Evolutionary conservation across 2,329 filamentous ascomycete species (phyloP).

Genomic region (Macrophomina phaseolina): DNA sequence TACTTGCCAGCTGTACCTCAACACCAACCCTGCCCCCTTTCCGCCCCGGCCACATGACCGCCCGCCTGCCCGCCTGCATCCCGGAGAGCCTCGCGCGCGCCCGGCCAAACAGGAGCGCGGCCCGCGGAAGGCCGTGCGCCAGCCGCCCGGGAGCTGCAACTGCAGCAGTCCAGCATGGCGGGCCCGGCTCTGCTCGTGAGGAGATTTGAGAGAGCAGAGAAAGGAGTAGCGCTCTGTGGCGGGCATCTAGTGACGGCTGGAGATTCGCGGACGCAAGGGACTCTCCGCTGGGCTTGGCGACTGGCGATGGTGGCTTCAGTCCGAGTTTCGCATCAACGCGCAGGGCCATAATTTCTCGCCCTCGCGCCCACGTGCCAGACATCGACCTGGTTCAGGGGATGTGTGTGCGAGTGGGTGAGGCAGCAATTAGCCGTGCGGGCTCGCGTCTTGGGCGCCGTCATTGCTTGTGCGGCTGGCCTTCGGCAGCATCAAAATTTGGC

Average conservation of each 20-base stretch:
- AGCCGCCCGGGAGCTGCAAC: background rate
- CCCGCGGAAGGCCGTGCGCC: constrained; percentile 4
- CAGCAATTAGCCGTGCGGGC: constrained; percentile 6
- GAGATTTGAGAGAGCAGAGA: background rate
- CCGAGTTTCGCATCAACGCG: constrained; percentile 8
- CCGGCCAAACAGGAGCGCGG: background rate
- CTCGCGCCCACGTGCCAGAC: constrained; percentile 17
- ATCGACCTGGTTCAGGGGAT: constrained; percentile 18
- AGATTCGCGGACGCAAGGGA: constrained; percentile 14
- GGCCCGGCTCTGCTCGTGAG: background rate
- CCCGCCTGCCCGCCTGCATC: background rate
- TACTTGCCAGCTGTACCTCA: background rate
- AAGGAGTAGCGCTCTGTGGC: background rate
- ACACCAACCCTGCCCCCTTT: constrained; percentile 14
- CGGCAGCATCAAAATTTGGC: constrained; percentile 7
- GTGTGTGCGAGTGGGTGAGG: constrained; percentile 4
- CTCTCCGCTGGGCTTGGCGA: constrained; percentile 1
- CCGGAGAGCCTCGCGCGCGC: background rate
- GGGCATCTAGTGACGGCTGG: constrained; percentile 7
- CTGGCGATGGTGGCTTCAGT: background rate
- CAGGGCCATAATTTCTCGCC: background rate
- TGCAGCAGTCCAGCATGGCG: background rate
- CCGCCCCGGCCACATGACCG: constrained; percentile 16
- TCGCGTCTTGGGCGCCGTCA: constrained; percentile 12
- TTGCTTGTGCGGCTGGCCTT: background rate